Evolutionary conservation across 2,329 filamentous ascomycete species (phyloP), one percentile per base, ranked within the genome.

Genomic region (Basipetospora chlamydospora): DNA sequence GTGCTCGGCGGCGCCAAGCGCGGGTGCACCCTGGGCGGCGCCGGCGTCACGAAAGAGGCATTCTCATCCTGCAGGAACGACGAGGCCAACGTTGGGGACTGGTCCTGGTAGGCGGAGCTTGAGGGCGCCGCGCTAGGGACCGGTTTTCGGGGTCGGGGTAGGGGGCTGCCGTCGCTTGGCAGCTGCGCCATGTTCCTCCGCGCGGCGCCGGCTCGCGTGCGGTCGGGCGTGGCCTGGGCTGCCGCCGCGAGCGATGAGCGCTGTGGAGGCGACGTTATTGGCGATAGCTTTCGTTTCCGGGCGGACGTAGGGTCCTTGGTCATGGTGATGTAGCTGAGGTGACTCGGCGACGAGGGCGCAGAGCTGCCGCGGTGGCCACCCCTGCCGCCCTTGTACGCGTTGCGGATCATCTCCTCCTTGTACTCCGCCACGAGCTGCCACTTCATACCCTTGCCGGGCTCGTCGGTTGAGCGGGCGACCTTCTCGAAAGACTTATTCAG

Each of bases 391-490:
- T 70, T 67, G 46, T 63, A 71, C 2, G 71, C 70, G 46, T 80
- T 83, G 53, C 81, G 81, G 41, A 85, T 70, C 65, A 95, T 93
- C 37, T 94, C 88, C 13, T 95, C 84, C 33, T 80, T 77, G 44
- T 79, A 72, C 43, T 92, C 83, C 2, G 82, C 70, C 4, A 84
- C 77, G 50, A 98, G 87, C 57, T 88, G 84, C 90, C 90, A 98
- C 54, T 96, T 96, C 86, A 95, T 96, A 20, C 90, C 90, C 55
- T 98, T 98, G 10, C 90, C 90, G 16, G 90, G 90, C 54, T 98
- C 90, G 47, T 96, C 85, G 0, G 86, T 94, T 12, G 83, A 79
- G 32, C 90, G 78, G 3, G 90, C 82, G 7, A 94, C 81, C 56
- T 98, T 98, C 47, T 86, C 78, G 50, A 98, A 98, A 0, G 80